phyloP scores from a whole-genome alignment of 73 alveolate genomes.

The Tetrahymena thermophila region DNA sequence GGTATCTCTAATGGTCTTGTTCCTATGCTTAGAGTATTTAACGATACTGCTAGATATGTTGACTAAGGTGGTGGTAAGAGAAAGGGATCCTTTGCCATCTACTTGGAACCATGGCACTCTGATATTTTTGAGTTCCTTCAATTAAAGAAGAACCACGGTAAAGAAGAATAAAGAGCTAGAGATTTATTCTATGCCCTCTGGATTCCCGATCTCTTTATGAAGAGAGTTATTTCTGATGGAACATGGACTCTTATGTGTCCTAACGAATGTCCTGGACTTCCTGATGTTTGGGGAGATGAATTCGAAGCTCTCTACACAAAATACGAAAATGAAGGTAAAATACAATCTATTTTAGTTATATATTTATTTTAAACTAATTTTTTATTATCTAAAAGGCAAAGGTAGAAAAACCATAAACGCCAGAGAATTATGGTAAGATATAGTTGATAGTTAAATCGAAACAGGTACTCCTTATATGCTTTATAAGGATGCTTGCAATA shows the following conservation, averaged over 20 bases:
- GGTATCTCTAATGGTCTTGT: constrained; percentile 92
- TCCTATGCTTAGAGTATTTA: constrained; percentile 93
- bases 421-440: constrained; percentile 79
- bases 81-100: constrained; percentile 94
- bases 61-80: constrained; percentile 98
- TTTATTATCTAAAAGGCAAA: not conserved
- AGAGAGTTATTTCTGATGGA: constrained; percentile 78
- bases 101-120: constrained; percentile 98
- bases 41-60: constrained; percentile 90
- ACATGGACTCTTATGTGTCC: constrained; percentile 98
- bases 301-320: constrained; percentile 68
- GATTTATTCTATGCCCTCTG: constrained; percentile 93
- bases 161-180: constrained; percentile 90
- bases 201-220: constrained; percentile 94
- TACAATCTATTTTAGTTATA: not conserved
- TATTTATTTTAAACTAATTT: not conserved
- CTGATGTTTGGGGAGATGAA: constrained; percentile 73
- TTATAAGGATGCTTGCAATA: constrained; percentile 84
- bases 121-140: constrained; percentile 83
- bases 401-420: constrained; percentile 86
- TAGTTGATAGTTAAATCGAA: constrained; percentile 84
- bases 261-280: constrained; percentile 73
- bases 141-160: constrained; percentile 87
- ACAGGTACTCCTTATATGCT: constrained; percentile 95
- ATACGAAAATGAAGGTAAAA: constrained; percentile 75